phyloP scores from a whole-genome alignment of 2,329 filamentous ascomycete genomes.

The Phyllosticta paracitricarpa region DNA sequence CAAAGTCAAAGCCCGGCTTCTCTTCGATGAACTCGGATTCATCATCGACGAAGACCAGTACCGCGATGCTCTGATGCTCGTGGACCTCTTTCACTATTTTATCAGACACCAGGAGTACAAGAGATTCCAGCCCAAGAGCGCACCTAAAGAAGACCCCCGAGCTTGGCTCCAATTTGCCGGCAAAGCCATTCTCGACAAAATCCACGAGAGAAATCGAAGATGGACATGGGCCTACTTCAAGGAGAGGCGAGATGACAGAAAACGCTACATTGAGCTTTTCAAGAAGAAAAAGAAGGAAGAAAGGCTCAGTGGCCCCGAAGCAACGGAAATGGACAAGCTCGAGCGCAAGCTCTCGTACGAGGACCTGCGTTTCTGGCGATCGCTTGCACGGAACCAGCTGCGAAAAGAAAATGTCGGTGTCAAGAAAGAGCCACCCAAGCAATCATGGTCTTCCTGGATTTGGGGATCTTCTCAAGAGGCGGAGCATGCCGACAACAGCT shows the following conservation, averaged over 20 bases:
- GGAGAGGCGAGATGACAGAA: constrained; percentile 81
- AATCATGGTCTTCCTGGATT: constrained; percentile 85
- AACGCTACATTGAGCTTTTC: constrained; percentile 84
- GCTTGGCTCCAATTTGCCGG: constrained; percentile 92
- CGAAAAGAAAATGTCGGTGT: constrained; percentile 89
- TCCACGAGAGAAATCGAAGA: constrained; percentile 81
- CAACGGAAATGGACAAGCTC: constrained; percentile 60
- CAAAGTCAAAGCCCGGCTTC: constrained; percentile 78
- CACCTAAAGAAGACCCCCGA: constrained; percentile 77
- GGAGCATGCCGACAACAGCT: constrained; percentile 63
- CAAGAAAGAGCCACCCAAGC: constrained; percentile 64
- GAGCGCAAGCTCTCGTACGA: constrained; percentile 89
- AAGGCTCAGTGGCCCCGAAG: constrained; percentile 57
- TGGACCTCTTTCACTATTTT: constrained; percentile 97
- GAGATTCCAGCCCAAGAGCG: constrained; percentile 75
- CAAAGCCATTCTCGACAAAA: constrained; percentile 80
- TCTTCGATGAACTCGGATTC: constrained; percentile 96
- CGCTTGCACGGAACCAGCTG: constrained; percentile 83
- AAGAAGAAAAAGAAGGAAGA: constrained; percentile 78
- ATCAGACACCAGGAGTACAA: constrained; percentile 97
- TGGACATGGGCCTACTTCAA: constrained; percentile 97
- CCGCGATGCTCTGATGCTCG: constrained; percentile 92
- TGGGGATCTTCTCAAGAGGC: constrained; percentile 62
- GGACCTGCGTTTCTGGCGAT: constrained; percentile 94
- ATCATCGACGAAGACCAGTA: constrained; percentile 98